A percentile compares a stretch with the other conserved stretches of the same genome.
phyloP scores from a whole-genome alignment of 192 early-diverging fungal species.

The Coemansia sp. region DNA sequence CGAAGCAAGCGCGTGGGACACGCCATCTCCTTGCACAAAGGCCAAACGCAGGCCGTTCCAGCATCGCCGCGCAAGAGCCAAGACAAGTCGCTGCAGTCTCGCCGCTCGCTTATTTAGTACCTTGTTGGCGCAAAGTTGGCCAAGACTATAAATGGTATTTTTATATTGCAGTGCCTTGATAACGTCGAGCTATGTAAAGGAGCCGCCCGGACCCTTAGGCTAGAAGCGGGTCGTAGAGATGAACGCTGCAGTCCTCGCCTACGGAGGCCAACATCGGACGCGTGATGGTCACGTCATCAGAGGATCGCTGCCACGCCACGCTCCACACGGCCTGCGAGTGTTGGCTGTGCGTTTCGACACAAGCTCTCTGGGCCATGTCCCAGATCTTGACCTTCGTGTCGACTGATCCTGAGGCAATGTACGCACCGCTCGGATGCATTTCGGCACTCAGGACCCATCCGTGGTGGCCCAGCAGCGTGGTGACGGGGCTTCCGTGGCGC shows the following conservation, averaged over 20 bases:
- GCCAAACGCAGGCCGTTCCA: neutral
- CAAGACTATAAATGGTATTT: neutral
- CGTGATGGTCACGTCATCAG: slow-evolving; percentile 23
- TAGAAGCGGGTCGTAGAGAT: slow-evolving; percentile 49
- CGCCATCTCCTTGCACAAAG: slow-evolving; percentile 44
- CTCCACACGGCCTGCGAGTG: slow-evolving; percentile 49
- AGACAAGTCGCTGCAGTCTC: slow-evolving; percentile 1
- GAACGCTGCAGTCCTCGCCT: slow-evolving; percentile 46
- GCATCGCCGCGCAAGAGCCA: slow-evolving; percentile 5
- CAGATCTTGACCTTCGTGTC: slow-evolving; percentile 57
- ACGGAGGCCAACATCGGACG: slow-evolving; percentile 52
- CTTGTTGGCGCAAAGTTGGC: neutral
- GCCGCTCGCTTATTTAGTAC: slow-evolving; percentile 9
- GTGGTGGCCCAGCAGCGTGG: slow-evolving; percentile 44
- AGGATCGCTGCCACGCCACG: slow-evolving; percentile 49
- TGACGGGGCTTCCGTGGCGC: slow-evolving; percentile 36
- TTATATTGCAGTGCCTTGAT: no score
- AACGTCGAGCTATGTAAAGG: no score
- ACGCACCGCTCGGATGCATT: slow-evolving; percentile 41
- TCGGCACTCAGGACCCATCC: slow-evolving; percentile 53
- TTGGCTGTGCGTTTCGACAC: slow-evolving; percentile 45
- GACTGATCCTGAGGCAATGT: slow-evolving; percentile 51
- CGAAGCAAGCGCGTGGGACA: slow-evolving; percentile 48
- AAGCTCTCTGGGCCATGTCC: slow-evolving; percentile 47
- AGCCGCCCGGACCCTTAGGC: slow-evolving; percentile 10